phyloP scores from a whole-genome alignment of 345 rosid species.

The Rhizophora apiculata region DNA sequence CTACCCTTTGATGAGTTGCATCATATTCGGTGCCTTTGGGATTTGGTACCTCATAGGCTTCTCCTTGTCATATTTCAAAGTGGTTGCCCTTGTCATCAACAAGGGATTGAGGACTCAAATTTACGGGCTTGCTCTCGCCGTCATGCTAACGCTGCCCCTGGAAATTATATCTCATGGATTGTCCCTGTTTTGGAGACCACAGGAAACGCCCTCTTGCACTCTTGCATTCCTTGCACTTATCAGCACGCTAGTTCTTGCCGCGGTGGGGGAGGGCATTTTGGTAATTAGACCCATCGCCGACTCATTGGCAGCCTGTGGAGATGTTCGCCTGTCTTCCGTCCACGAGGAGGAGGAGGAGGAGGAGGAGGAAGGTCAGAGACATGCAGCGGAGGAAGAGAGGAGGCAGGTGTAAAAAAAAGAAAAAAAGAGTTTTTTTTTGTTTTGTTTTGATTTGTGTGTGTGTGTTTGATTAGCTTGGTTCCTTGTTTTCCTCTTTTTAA shows the following conservation, averaged over 20 bases:
- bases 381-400: neutral
- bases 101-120: slow-evolving; percentile 45
- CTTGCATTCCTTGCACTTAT: slow-evolving; percentile 30
- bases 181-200: slow-evolving; percentile 41
- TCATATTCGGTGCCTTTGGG: slow-evolving; percentile 46
- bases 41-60: slow-evolving; percentile 33
- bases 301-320: slow-evolving; percentile 46
- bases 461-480: too few species aligned
- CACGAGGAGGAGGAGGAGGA: neutral
- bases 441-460: too few species aligned
- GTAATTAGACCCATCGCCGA: slow-evolving; percentile 57
- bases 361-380: neutral
- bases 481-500: too few species aligned
- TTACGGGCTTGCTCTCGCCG: slow-evolving; percentile 31
- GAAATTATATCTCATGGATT: slow-evolving; percentile 33
- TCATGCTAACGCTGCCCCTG: slow-evolving; percentile 31
- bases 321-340: slow-evolving; percentile 14
- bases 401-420: neutral
- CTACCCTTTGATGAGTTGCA: slow-evolving; percentile 44
- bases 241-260: slow-evolving; percentile 32
- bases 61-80: slow-evolving; percentile 44
- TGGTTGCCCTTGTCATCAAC: slow-evolving; percentile 54
- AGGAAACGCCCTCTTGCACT: slow-evolving; percentile 4
- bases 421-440: too few species aligned
- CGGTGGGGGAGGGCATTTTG: slow-evolving; percentile 52